phyloP scores from a whole-genome alignment of 148 eudicot species.

The Rhododendron molle region DNA sequence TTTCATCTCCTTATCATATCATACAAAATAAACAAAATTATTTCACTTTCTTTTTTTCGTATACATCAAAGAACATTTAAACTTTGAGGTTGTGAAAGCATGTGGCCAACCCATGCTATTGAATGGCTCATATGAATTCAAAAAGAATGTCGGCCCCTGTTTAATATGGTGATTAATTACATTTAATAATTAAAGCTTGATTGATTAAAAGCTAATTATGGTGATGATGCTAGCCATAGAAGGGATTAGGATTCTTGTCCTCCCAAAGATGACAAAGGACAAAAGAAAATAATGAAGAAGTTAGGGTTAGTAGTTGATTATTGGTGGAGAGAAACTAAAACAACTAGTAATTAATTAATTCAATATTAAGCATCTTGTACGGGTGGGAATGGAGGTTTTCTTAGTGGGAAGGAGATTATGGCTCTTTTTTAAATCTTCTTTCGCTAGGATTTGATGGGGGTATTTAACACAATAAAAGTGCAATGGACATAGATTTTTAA shows the following conservation, averaged over 20 bases:
- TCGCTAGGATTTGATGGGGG: neutral
- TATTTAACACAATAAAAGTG: neutral
- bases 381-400: neutral
- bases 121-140: slow-evolving; percentile 42
- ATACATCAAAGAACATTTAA: neutral
- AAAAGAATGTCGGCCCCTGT: slow-evolving; percentile 18
- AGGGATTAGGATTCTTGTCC: slow-evolving; percentile 12
- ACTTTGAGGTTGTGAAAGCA: slow-evolving; percentile 25
- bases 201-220: slow-evolving; percentile 12
- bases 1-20: neutral
- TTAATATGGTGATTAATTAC: slow-evolving; percentile 27
- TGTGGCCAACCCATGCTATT: slow-evolving; percentile 47
- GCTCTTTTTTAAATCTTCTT: neutral
- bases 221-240: slow-evolving; percentile 22
- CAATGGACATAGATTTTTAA: neutral
- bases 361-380: neutral
- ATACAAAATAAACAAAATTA: neutral
- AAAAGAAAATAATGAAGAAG: slow-evolving; percentile 5
- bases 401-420: neutral
- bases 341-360: neutral
- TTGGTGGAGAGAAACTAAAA: neutral
- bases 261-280: slow-evolving; percentile 8
- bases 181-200: slow-evolving; percentile 1
- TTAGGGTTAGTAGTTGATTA: slow-evolving; percentile 10
- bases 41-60: neutral